These are phyloP conservation scores for Sanghuangporus weigelae DNA, from an alignment of 1,284 basidiomycete species.

Conservation along the genomic window DNA sequence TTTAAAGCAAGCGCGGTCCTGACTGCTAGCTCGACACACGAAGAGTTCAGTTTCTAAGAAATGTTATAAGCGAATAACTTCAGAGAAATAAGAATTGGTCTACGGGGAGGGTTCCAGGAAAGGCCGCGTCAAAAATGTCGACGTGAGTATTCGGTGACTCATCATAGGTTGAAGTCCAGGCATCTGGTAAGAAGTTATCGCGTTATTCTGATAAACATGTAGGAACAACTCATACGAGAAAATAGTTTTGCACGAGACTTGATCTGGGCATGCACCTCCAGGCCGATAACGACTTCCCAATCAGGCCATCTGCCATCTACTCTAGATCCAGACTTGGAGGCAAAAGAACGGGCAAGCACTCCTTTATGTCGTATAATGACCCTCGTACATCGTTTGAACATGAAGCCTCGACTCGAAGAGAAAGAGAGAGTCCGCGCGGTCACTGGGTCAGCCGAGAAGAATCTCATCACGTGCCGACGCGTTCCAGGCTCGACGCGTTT, in stretches of 20 bases:
- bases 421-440: not conserved
- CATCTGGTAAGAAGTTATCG: constrained; percentile 31
- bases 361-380: not conserved
- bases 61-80: constrained; percentile 2
- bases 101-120: constrained; percentile 91
- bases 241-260: constrained; percentile 87
- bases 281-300: constrained; percentile 87
- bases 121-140: constrained; percentile 83
- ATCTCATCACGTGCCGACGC: constrained; percentile 3
- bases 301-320: constrained; percentile 47
- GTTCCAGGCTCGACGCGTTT: not conserved
- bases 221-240: constrained; percentile 53
- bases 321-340: not conserved
- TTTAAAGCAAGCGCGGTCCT: constrained; percentile 81
- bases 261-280: constrained; percentile 95
- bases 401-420: not conserved
- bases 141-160: constrained; percentile 70
- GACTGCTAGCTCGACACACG: constrained; percentile 78
- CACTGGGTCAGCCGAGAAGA: not conserved
- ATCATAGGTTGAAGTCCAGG: constrained; percentile 46
- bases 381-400: constrained; percentile 1
- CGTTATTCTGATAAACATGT: not conserved
- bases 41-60: constrained; percentile 66
- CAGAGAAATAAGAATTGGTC: constrained; percentile 25
- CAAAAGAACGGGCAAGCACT: not conserved